Evolutionary conservation across 1,284 basidiomycete species (phyloP).

Genomic region (Leccinum holopus): DNA sequence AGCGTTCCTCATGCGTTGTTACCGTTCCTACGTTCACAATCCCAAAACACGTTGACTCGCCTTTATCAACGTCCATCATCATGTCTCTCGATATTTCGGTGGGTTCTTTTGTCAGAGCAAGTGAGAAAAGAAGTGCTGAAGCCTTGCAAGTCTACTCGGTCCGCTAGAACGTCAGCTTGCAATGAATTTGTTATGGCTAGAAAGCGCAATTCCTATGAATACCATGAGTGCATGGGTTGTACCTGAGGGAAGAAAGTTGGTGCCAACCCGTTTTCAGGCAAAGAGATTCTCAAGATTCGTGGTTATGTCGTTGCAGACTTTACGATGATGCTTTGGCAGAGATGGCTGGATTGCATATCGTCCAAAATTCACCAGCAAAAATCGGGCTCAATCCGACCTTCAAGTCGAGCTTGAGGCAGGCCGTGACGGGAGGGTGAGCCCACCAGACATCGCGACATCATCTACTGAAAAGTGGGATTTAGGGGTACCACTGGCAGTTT

Average conservation of each 20-base stretch:
- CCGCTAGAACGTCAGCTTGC: constrained; percentile 89
- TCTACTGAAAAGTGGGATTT: constrained; percentile 13
- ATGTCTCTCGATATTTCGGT: constrained; percentile 92
- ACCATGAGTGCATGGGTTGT: constrained; percentile 87
- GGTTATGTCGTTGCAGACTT: constrained; percentile 45
- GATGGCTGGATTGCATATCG: constrained; percentile 73
- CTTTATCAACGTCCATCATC: constrained; percentile 90
- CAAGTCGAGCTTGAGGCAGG: constrained; percentile 79
- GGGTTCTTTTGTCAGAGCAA: constrained; percentile 12
- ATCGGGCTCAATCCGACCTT: constrained; percentile 74
- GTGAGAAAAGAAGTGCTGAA: constrained; percentile 17
- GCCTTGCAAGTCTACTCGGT: constrained; percentile 66
- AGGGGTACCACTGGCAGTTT: constrained; percentile 92
- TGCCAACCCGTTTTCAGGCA: constrained; percentile 20
- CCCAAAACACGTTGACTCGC: constrained; percentile 78
- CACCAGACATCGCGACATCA: not conserved
- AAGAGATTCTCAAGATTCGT: constrained; percentile 6
- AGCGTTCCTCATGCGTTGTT: constrained; percentile 60
- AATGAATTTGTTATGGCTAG: constrained; percentile 91
- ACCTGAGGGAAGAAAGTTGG: constrained; percentile 70
- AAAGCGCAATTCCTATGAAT: constrained; percentile 64
- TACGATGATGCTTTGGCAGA: constrained; percentile 71
- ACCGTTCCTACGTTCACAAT: constrained; percentile 84
- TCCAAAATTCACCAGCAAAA: constrained; percentile 61
- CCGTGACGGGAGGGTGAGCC: constrained; percentile 88